phyloP scores from a whole-genome alignment of 257 asterid genomes.

The Fraxinus americana region DNA sequence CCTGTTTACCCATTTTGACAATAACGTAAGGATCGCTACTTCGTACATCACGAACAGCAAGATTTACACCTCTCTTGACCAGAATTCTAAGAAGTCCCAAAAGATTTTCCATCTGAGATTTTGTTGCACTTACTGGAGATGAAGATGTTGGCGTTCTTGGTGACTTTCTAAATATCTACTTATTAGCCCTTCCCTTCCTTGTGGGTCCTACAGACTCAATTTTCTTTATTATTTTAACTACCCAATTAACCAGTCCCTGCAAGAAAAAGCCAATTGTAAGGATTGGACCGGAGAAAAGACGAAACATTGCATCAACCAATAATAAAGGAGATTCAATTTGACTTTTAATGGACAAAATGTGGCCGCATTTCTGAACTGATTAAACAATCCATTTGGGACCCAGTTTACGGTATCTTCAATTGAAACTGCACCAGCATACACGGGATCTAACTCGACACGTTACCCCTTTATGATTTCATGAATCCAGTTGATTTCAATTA shows the following conservation, averaged over 20 bases:
- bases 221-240: background rate
- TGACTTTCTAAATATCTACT: constrained; percentile 17
- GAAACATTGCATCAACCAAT: background rate
- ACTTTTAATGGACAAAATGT: background rate
- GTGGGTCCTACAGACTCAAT: background rate
- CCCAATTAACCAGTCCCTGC: constrained; percentile 8
- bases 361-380: background rate
- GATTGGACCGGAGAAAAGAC: background rate
- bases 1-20: constrained; percentile 61
- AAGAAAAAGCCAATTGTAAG: background rate
- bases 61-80: constrained; percentile 69
- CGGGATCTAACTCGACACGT: background rate
- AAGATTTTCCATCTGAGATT: constrained; percentile 46
- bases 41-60: constrained; percentile 83
- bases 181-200: background rate
- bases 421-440: background rate
- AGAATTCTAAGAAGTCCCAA: constrained; percentile 77
- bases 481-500: background rate
- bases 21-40: constrained; percentile 86
- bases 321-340: background rate
- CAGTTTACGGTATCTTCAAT: background rate
- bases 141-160: constrained; percentile 11
- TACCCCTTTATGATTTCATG: background rate
- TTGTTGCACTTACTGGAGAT: background rate
- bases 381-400: background rate